These are phyloP conservation scores for Leishmania arabica DNA, from an alignment of 208 protist genomes.

Conservation along the genomic window DNA sequence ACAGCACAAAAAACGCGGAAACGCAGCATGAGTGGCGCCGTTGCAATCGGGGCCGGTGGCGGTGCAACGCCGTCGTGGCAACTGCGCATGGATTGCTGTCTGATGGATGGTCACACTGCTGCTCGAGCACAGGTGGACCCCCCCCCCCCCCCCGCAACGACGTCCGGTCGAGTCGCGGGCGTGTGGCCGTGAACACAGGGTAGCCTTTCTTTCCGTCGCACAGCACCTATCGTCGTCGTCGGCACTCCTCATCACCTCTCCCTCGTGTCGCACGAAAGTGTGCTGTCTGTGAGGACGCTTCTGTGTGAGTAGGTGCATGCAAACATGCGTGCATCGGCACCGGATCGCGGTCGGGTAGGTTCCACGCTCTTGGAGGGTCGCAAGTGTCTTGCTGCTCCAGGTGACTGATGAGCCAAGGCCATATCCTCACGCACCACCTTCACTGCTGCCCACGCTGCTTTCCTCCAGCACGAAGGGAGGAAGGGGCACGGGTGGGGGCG, in stretches of 20 bases:
- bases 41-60: not conserved
- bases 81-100: not conserved
- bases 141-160: not conserved
- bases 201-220: not conserved
- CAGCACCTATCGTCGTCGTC: not conserved
- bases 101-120: not conserved
- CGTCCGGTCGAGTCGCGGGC: not conserved
- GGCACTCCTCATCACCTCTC: not conserved
- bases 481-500: not conserved
- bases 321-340: not conserved
- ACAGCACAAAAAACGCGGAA: not conserved
- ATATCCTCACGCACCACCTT: not conserved
- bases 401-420: not conserved
- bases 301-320: not conserved
- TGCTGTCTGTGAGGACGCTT: not conserved
- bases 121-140: not conserved
- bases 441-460: not conserved
- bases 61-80: not conserved
- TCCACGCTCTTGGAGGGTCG: not conserved
- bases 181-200: not conserved
- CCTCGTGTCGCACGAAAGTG: not conserved
- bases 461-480: not conserved
- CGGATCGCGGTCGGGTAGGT: not conserved
- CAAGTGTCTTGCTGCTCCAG: not conserved
- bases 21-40: not conserved